Evolutionary conservation across 768 basidiomycete species (phyloP), one percentile per base, ranked within the genome.

Genomic region (Candolleomyces eurysporus): DNA sequence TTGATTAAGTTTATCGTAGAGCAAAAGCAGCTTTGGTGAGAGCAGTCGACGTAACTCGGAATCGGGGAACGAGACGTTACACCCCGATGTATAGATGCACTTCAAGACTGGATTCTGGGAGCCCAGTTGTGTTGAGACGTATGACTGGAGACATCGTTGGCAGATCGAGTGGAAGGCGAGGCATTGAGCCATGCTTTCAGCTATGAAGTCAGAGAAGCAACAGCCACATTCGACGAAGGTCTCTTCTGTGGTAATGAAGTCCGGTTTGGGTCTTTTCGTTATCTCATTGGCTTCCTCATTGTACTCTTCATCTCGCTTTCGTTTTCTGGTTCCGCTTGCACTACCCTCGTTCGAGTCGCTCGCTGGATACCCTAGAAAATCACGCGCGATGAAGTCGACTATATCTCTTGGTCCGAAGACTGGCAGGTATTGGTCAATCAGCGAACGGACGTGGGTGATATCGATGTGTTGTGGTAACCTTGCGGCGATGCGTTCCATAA

Each of bases 1-100:
- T 69, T 91, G 90, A 42, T 49, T 14, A n/a, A 48, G 53, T n/a
- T 53, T 17, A 6, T 32, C 30, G 52, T 49, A 48, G 31, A 50
- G 64, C 84, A 84, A 31, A 94, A 83, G 77, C 5, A 92, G 79
- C 69, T 90, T 93, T 5, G 75, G 70, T 0, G 88, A 75, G 7
- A 96, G 82, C 66, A 90, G 83, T 1, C 91, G 85, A 31, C 70
- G 72, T 9, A 96, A 81, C 68, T 94, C 90, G 0, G 86, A 84
- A 40, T 82, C 79, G 0, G 88, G 80, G 63, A 96, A 94, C 10
- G 77, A 73, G 31, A 85, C 79, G 36, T 81, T 83, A 73, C 93
- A 92, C 21, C 26, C 30, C 43, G 43, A 48, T 9, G 14, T 43
- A 30, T 45, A 19, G 14, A 58, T 16, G 45, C 45, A 31, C 10